Evolutionary conservation across 176 grass and related monocot species (phyloP), one percentile per base, ranked within the genome.

Genomic region (Chrysopogon serrulatus): DNA sequence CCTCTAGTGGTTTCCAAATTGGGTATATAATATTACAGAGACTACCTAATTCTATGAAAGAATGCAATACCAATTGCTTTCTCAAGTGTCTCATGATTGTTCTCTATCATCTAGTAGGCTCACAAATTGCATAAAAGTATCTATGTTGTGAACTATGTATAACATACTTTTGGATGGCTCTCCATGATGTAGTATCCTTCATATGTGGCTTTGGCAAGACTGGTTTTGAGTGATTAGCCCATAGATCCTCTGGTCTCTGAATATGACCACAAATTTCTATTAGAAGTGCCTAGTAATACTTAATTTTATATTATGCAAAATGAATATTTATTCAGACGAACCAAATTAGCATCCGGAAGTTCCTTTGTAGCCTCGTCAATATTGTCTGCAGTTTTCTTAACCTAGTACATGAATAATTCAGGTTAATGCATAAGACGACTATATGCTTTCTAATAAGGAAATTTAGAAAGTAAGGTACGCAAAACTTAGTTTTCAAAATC

Each of bases 261-360:
- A 85, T 39, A 67, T 17, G 42, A 74, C 32, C 33, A 85, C n/a
- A 47, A 60, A 88, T 51, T 71, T 83, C 31, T 74, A 36, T 91
- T 53, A 88, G 17, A 87, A 71, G 17, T 79, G 42, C 19, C 17
- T 4, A 60, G 23, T 57, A 12, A 71, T 62, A 87, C 26, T 71
- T 60, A 83, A n/a, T 59, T 14, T 81, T 26, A 73, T 64, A 16
- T 59, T 35, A 27, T 59, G 68, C 8, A 63, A 49, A 72, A 82
- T 41, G 41, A 61, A 70, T 77, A 70, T 72, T 72, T 41, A 32
- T 48, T 67, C 35, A 56, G 31, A 75, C 79, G 78, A 85, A 98
- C 96, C 89, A 88, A 84, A 88, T 98, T 95, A 82, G 91, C 93
- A 98, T 98, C 96, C 30, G 91, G 96, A 83, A 98, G 96, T 88